These are phyloP conservation scores for Termitomyces sp. DNA, from an alignment of 768 basidiomycete species.

Conservation along the genomic window DNA sequence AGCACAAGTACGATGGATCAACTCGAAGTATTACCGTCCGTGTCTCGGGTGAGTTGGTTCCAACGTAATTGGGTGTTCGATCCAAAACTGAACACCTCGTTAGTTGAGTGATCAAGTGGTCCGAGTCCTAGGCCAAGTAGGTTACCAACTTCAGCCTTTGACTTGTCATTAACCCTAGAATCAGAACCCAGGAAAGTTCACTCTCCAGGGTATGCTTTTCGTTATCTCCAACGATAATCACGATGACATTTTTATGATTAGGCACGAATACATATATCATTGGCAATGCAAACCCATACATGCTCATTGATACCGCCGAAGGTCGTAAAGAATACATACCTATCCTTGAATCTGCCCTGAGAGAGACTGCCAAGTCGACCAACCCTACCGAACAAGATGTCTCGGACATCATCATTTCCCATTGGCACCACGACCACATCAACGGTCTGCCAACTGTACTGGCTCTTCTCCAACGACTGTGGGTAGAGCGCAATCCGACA, in stretches of 20 bases:
- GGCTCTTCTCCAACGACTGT: conserved; percentile 56
- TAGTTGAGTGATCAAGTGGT: conserved; percentile 70
- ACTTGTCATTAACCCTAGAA: not conserved
- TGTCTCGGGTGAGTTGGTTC: conserved; percentile 47
- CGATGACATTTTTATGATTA: conserved; percentile 20
- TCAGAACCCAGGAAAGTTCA: conserved; percentile 87
- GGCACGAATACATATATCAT: conserved; percentile 91
- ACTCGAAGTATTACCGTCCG: conserved; percentile 46
- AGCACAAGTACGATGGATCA: conserved; percentile 38
- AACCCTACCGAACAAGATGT: conserved; percentile 50
- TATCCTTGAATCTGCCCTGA: conserved; percentile 59
- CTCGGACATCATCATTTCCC: conserved; percentile 89
- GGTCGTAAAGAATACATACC: conserved; percentile 67
- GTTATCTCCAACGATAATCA: not conserved
- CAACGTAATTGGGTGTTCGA: not conserved
- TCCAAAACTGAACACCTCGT: not conserved
- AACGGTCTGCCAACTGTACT: conserved; percentile 75
- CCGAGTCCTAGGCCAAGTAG: conserved; percentile 74
- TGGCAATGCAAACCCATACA: conserved; percentile 65
- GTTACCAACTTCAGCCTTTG: conserved; percentile 8
- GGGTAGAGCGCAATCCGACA: conserved; percentile 46
- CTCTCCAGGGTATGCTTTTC: conserved; percentile 63
- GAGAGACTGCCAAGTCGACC: conserved; percentile 27
- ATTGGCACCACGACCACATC: conserved; percentile 87
- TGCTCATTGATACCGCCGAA: conserved; percentile 83